Conservation (phyloP, 768 basidiomycete genomes). For the Chalciporus pseudorubinellus region DNA sequence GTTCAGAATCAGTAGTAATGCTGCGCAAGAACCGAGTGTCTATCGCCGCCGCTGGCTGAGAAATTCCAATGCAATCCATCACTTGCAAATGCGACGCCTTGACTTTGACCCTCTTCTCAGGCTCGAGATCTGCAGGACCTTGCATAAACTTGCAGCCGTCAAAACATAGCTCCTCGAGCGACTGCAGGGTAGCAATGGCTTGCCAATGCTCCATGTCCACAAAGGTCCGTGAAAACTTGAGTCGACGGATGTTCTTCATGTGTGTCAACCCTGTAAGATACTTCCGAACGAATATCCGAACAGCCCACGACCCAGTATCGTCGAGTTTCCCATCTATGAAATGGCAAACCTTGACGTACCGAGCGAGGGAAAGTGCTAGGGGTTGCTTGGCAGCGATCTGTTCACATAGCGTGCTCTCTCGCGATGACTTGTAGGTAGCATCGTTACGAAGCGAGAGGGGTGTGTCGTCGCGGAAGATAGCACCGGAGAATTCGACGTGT, state of each 20-base stretch:
- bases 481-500: constrained; percentile 21
- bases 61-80: accelerated
- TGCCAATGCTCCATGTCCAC: constrained; percentile 16
- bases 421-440: neutral
- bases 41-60: neutral
- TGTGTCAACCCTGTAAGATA: constrained; percentile 5
- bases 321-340: constrained; percentile 4
- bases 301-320: neutral
- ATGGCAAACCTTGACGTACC: constrained; percentile 27
- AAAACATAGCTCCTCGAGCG: constrained; percentile 21
- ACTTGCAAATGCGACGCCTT: constrained; percentile 9
- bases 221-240: constrained; percentile 8
- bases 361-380: constrained; percentile 30
- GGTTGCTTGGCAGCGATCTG: constrained; percentile 25
- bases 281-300: neutral
- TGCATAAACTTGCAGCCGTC: neutral
- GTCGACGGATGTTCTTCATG: constrained; percentile 19
- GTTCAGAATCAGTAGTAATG: neutral
- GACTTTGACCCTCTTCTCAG: neutral
- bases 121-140: neutral
- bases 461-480: constrained; percentile 14
- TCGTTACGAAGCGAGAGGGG: neutral
- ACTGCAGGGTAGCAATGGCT: constrained; percentile 6
- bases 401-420: constrained; percentile 22
- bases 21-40: neutral